phyloP scores from a whole-genome alignment of 192 early-diverging fungal genomes.

The Podila clonocystis region DNA sequence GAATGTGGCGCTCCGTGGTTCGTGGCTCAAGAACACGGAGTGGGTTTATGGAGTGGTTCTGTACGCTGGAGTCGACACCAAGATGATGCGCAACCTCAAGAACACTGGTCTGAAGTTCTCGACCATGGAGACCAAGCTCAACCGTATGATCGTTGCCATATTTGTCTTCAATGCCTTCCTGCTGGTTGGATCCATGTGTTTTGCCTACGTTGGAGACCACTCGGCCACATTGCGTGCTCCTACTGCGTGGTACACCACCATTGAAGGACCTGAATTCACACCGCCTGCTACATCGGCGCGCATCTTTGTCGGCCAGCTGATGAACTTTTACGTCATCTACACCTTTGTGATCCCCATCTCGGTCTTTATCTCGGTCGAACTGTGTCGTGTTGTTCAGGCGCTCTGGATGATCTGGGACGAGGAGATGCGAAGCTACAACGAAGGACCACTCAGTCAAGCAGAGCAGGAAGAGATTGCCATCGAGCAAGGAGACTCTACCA shows the following conservation, averaged over 20 bases:
- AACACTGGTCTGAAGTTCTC: constrained; percentile 75
- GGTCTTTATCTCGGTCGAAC: constrained; percentile 77
- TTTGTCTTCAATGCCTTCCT: constrained; percentile 62
- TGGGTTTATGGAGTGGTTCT: constrained; percentile 93
- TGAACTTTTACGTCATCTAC: constrained; percentile 64
- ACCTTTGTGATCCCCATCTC: constrained; percentile 82
- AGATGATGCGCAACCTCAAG: constrained; percentile 91
- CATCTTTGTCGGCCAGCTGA: constrained; percentile 50
- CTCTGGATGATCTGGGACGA: constrained; percentile 72
- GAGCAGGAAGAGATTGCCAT: constrained; percentile 39
- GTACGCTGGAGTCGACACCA: constrained; percentile 96
- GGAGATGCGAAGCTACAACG: constrained; percentile 60
- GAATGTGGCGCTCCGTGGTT: constrained; percentile 90
- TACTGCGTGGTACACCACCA: constrained; percentile 33
- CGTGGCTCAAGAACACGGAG: constrained; percentile 91
- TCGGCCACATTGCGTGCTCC: constrained; percentile 25
- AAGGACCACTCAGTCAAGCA: constrained; percentile 44
- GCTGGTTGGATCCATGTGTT: constrained; percentile 56
- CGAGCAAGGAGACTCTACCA: constrained; percentile 18
- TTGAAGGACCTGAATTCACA: constrained; percentile 16
- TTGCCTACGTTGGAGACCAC: constrained; percentile 34
- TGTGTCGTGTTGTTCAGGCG: constrained; percentile 73
- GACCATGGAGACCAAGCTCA: constrained; percentile 76
- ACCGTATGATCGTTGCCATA: constrained; percentile 73
- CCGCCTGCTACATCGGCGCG: constrained; percentile 4